These are phyloP conservation scores for Podospora sp. DNA, from an alignment of 495 filamentous ascomycete species.

Conservation along the genomic window DNA sequence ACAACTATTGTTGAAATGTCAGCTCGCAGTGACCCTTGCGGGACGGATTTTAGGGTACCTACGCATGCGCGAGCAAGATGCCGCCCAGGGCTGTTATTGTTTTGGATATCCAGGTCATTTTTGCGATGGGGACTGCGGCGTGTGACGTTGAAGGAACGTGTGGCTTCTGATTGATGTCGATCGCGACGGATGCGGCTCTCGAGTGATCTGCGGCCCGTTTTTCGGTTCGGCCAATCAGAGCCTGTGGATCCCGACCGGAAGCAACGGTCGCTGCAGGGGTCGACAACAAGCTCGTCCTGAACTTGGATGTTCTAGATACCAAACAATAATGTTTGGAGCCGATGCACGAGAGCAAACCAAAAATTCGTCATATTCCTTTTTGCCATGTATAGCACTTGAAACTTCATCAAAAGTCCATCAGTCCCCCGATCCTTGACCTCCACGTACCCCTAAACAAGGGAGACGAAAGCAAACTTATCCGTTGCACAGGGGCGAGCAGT, in stretches of 20 bases:
- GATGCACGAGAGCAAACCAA: too few species aligned
- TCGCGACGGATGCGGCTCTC: background rate
- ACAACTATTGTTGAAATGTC: constrained; percentile 53
- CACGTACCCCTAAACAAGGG: too few species aligned
- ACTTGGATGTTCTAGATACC: background rate
- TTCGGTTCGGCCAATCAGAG: background rate
- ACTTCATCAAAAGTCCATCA: too few species aligned
- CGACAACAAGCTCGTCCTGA: background rate
- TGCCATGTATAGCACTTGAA: too few species aligned
- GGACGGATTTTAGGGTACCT: constrained; percentile 35
- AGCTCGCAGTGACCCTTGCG: constrained; percentile 3
- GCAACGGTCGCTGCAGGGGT: background rate
- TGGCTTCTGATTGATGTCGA: background rate
- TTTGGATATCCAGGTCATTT: constrained; percentile 69
- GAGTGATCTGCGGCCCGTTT: background rate
- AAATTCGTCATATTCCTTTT: too few species aligned
- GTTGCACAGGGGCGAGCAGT: too few species aligned
- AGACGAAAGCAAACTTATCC: too few species aligned
- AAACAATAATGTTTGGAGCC: too few species aligned
- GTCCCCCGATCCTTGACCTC: too few species aligned
- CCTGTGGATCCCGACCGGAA: background rate
- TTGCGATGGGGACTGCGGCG: background rate
- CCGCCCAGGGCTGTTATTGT: constrained; percentile 65
- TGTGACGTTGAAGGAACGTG: background rate
- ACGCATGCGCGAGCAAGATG: constrained; percentile 73